Conservation (phyloP, 2,329 filamentous ascomycete genomes). For the Aspergillus sojae region DNA sequence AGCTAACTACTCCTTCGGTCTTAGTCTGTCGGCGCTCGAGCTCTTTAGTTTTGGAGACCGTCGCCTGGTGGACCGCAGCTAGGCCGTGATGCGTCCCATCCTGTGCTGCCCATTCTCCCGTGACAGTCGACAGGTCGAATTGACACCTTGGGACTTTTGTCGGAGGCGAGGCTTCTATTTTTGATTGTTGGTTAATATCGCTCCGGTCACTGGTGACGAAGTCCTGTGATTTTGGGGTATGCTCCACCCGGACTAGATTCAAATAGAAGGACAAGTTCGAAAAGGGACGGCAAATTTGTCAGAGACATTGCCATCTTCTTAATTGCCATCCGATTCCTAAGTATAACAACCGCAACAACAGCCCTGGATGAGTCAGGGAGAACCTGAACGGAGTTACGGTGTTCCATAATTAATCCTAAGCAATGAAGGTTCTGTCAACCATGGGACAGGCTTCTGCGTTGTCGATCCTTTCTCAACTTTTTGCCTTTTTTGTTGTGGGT, state of each 20-base stretch:
- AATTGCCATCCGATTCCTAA: neutral
- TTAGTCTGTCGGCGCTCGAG: neutral
- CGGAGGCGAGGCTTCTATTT: constrained; percentile 2
- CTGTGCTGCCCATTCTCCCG: neutral
- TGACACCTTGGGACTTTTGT: constrained; percentile 1
- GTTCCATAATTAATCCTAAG: neutral
- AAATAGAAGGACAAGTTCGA: neutral
- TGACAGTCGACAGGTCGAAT: constrained; percentile 19
- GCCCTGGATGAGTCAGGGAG: neutral
- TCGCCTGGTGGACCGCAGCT: constrained; percentile 2
- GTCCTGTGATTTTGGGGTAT: neutral
- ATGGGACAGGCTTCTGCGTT: constrained; percentile 27
- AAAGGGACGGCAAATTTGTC: neutral
- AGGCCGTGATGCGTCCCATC: constrained; percentile 9
- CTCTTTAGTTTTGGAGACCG: neutral
- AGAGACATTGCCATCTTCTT: neutral
- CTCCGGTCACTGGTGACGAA: neutral
- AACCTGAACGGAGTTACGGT: neutral
- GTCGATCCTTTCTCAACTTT: constrained; percentile 24
- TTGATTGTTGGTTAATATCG: constrained; percentile 3
- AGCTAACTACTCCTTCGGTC: neutral
- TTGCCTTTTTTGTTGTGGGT: neutral
- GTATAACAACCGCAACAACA: neutral
- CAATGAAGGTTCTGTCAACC: constrained; percentile 25
- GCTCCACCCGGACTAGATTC: neutral